A percentile compares a stretch with the other conserved stretches of the same genome.
These are phyloP conservation scores for Erythrobasidium yunnanense DNA, from an alignment of 768 basidiomycete genomes.

Conservation along the genomic window DNA sequence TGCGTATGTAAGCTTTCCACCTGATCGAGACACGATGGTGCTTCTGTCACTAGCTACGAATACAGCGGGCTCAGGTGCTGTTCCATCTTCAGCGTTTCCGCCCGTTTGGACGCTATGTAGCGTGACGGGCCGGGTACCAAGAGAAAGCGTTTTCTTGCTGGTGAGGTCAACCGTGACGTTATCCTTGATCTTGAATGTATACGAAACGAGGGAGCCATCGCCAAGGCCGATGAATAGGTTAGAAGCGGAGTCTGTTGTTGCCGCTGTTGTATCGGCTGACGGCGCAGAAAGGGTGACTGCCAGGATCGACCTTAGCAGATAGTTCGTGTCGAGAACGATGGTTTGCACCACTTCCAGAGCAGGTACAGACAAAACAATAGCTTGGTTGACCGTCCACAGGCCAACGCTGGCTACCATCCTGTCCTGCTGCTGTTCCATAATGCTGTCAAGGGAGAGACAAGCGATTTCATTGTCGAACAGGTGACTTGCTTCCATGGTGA, in stretches of 20 bases:
- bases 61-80: conserved; percentile 46
- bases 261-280: conserved; percentile 30
- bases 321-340: conserved; percentile 44
- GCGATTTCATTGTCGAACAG: conserved; percentile 51
- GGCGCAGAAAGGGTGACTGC: conserved; percentile 55
- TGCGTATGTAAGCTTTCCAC: conserved; percentile 54
- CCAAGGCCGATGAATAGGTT: conserved; percentile 59
- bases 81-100: conserved; percentile 30
- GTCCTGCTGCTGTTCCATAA: no score
- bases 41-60: conserved; percentile 64
- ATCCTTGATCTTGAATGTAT: conserved; percentile 43
- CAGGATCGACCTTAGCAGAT: conserved; percentile 42
- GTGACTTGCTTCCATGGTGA: background rate
- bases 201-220: conserved; percentile 60
- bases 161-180: conserved; percentile 40
- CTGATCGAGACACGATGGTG: conserved; percentile 59
- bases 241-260: background rate
- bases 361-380: conserved; percentile 49
- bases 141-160: conserved; percentile 53
- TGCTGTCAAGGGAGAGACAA: conserved; percentile 55
- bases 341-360: conserved; percentile 35
- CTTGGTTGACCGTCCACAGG: conserved; percentile 61
- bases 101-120: conserved; percentile 48
- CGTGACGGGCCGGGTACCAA: conserved; percentile 59
- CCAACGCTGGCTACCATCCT: conserved; percentile 51